Conservation (phyloP, 2,329 filamentous ascomycete species). For the Fusarium temperatum region DNA sequence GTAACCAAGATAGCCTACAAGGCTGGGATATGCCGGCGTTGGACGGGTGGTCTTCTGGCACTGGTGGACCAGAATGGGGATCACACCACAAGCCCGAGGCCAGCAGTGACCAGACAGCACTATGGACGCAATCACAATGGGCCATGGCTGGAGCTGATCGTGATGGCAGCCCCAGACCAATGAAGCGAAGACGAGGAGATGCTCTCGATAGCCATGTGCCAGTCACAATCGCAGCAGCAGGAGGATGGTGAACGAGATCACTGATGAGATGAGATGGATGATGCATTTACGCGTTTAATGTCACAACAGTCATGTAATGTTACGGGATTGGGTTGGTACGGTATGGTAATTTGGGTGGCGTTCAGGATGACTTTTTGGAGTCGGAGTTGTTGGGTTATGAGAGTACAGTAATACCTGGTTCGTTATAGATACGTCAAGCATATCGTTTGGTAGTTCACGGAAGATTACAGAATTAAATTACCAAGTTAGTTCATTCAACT, state of each 20-base stretch:
- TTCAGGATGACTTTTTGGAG: not conserved
- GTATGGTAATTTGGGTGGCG: conserved; percentile 14
- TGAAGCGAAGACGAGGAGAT: conserved; percentile 50
- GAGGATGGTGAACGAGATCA: conserved; percentile 44
- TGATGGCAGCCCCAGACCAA: conserved; percentile 48
- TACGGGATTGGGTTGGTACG: not conserved
- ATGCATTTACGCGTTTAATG: conserved; percentile 32
- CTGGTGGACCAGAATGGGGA: conserved; percentile 48
- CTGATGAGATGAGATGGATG: conserved; percentile 1
- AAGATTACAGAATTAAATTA: not conserved
- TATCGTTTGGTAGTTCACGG: conserved; percentile 20
- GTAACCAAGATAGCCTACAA: conserved; percentile 46
- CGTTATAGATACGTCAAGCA: conserved; percentile 16
- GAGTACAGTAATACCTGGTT: conserved; percentile 27
- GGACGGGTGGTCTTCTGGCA: conserved; percentile 46
- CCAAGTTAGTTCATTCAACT: not conserved
- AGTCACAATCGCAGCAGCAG: conserved; percentile 42
- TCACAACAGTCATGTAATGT: conserved; percentile 25
- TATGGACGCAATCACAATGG: conserved; percentile 51
- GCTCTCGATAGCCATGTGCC: conserved; percentile 46
- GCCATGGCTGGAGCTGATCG: conserved; percentile 46
- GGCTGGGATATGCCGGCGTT: conserved; percentile 52
- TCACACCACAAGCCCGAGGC: conserved; percentile 46
- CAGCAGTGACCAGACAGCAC: conserved; percentile 39
- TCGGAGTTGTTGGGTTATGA: conserved; percentile 12